These are phyloP conservation scores for Gossypium mustelinum DNA, from an alignment of 345 rosid species.

Conservation along the genomic window DNA sequence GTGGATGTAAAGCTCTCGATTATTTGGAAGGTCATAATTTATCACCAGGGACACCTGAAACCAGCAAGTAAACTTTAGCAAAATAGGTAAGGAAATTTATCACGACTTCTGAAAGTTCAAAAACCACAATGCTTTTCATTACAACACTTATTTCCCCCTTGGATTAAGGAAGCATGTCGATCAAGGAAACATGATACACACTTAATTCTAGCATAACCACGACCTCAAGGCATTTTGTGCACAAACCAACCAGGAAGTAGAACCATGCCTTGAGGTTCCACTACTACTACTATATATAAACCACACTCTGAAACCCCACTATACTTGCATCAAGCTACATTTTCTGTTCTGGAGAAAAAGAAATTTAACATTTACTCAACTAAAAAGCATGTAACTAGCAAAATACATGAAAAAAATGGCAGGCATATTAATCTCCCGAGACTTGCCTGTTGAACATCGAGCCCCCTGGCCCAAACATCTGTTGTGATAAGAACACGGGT, in stretches of 20 bases:
- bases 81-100: not conserved
- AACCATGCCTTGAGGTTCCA: not conserved
- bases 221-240: not conserved
- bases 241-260: not conserved
- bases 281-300: not conserved
- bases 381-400: not conserved
- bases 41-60: slow-evolving; percentile 88
- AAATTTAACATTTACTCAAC: not conserved
- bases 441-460: slow-evolving; percentile 93
- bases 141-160: not conserved
- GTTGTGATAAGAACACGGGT: slow-evolving; percentile 96
- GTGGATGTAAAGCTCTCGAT: slow-evolving; percentile 96
- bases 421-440: not conserved
- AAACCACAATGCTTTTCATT: not conserved
- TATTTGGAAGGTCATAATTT: slow-evolving; percentile 94
- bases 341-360: not conserved
- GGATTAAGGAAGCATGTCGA: not conserved
- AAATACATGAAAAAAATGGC: not conserved
- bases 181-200: not conserved
- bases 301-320: not conserved
- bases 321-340: not conserved
- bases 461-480: slow-evolving; percentile 97
- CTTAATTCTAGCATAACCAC: not conserved
- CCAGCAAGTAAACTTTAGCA: slow-evolving; percentile 10
- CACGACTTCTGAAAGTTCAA: not conserved